Conservation (phyloP, 1,139 yeast species). For the Blastobotrys arbuscula region DNA sequence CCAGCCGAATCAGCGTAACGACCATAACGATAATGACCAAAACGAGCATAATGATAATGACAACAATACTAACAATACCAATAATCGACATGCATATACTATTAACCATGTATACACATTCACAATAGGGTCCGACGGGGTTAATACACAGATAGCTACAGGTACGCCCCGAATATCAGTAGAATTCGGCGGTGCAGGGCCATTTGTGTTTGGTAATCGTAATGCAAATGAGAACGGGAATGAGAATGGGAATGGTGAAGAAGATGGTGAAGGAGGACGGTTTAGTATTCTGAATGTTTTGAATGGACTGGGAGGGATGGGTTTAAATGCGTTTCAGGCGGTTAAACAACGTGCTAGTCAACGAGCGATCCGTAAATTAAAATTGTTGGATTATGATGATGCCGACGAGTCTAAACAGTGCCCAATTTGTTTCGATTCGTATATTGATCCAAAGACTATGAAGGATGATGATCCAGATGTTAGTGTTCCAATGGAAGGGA, state of each 20-base stretch:
- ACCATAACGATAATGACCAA: not conserved
- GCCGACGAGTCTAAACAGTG: constrained; percentile 31
- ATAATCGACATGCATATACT: not conserved
- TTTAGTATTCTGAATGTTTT: not conserved
- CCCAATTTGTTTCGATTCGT: constrained; percentile 34
- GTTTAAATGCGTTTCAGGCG: constrained; percentile 1
- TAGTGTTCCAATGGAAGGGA: constrained; percentile 12
- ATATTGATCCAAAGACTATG: constrained; percentile 15
- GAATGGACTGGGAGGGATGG: not conserved
- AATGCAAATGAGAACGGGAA: no score
- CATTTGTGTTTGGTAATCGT: not conserved
- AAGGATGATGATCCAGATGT: constrained; percentile 18
- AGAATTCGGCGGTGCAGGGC: not conserved
- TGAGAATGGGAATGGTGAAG: not conserved
- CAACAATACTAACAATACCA: not conserved
- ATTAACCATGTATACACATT: constrained; percentile 1
- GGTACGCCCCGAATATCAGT: not conserved
- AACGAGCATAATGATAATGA: not conserved
- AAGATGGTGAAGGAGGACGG: not conserved
- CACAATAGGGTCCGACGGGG: not conserved
- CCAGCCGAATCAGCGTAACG: not conserved
- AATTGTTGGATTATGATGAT: constrained; percentile 21
- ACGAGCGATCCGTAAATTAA: constrained; percentile 28
- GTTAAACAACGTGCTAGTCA: constrained; percentile 31
- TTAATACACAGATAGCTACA: not conserved